A percentile compares a stretch with the other conserved stretches of the same genome.
Evolutionary conservation across 257 asterid species (phyloP).

Genomic region (Schizonepeta tenuifolia): DNA sequence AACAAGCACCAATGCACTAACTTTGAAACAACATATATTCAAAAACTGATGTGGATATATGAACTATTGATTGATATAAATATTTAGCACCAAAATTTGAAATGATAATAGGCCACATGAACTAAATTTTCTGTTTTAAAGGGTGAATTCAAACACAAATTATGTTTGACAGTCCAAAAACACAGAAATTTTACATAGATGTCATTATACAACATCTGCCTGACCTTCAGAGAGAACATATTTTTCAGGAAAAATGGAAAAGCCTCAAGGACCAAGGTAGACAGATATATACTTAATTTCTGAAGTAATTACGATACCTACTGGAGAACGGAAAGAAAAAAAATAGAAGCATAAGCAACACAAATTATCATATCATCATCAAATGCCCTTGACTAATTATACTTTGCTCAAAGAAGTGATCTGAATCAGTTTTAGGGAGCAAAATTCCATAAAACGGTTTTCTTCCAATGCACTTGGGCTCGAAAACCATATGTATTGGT

Average conservation of each 20-base stretch:
- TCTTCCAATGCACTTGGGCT: slow-evolving; percentile 6
- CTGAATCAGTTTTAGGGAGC: not conserved
- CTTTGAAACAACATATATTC: slow-evolving; percentile 11
- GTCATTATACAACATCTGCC: not conserved
- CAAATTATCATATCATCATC: slow-evolving; percentile 1
- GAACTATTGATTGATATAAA: not conserved
- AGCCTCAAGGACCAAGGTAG: not conserved
- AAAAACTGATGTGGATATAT: slow-evolving; percentile 15
- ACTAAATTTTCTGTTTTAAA: not conserved
- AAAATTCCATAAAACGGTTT: not conserved
- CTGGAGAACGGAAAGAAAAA: not conserved
- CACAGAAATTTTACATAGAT: not conserved
- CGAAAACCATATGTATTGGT: not conserved
- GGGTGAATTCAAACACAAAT: slow-evolving; percentile 2
- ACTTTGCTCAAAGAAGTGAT: slow-evolving; percentile 8
- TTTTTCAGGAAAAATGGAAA: not conserved
- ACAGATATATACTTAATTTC: not conserved
- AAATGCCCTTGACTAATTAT: not conserved
- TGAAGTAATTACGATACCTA: slow-evolving; percentile 1
- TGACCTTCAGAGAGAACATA: not conserved
- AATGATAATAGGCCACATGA: not conserved
- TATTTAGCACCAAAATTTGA: not conserved
- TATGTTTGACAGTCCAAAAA: slow-evolving; percentile 5
- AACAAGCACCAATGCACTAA: not conserved
- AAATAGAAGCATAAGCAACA: slow-evolving; percentile 10